phyloP scores from a whole-genome alignment of 305 asterid species.

The Rubia balearica region DNA sequence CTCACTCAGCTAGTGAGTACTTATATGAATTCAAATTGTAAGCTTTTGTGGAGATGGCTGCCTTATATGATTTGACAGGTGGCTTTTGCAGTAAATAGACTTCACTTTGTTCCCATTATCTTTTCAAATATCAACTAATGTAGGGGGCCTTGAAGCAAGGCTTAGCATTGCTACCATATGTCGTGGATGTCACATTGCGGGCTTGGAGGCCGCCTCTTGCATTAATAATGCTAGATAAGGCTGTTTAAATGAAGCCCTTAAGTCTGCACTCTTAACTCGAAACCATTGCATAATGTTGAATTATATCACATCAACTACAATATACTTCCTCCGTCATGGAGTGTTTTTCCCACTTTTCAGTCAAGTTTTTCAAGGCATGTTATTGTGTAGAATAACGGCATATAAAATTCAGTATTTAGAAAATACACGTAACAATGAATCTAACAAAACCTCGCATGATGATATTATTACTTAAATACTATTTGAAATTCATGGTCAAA shows the following conservation, averaged over 20 bases:
- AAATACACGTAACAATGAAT: background rate
- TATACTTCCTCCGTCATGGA: background rate
- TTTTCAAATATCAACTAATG: background rate
- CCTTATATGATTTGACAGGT: background rate
- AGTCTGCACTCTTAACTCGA: background rate
- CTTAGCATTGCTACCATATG: background rate
- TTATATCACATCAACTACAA: background rate
- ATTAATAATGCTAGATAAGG: background rate
- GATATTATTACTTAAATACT: too few relatives aligned
- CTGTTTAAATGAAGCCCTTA: background rate
- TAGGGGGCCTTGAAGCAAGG: background rate
- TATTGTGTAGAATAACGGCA: background rate
- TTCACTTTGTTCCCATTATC: background rate
- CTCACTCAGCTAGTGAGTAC: background rate
- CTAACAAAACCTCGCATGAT: background rate
- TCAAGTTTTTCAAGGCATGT: background rate
- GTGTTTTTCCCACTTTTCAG: background rate
- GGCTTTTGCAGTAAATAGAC: background rate
- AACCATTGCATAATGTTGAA: background rate
- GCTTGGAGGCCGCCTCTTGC: background rate
- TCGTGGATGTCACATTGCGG: background rate
- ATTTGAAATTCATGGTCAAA: background rate
- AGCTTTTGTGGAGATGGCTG: slow-evolving; percentile 1
- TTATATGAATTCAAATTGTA: background rate
- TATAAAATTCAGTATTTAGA: background rate